A percentile compares a stretch with the other conserved stretches of the same genome.
Evolutionary conservation across 495 filamentous ascomycete species (phyloP).

Genomic region (Saxophila tyrrhenica): DNA sequence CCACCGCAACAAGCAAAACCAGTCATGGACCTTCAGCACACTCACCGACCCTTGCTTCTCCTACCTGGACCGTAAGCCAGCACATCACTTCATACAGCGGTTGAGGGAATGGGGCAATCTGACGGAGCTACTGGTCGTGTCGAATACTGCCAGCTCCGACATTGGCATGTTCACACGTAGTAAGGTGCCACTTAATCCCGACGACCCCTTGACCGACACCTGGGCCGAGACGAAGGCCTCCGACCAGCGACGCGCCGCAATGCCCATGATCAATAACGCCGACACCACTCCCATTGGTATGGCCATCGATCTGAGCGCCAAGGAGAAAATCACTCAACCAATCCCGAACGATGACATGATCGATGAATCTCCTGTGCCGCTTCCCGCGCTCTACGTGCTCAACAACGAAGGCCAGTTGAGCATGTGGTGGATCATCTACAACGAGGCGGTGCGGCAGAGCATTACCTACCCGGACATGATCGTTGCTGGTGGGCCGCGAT

Average conservation of each 20-base stretch:
- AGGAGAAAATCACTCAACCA: slow-evolving; percentile 65
- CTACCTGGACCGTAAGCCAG: slow-evolving; percentile 51
- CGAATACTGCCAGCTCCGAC: slow-evolving; percentile 67
- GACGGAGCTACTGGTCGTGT: slow-evolving; percentile 65
- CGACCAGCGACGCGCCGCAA: slow-evolving; percentile 59
- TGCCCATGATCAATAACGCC: slow-evolving; percentile 52
- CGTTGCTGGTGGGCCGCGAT: slow-evolving; percentile 30
- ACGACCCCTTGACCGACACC: slow-evolving; percentile 48
- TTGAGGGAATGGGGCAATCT: slow-evolving; percentile 66
- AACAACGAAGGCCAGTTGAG: slow-evolving; percentile 80
- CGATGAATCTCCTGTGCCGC: slow-evolving; percentile 61
- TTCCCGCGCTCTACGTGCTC: slow-evolving; percentile 78
- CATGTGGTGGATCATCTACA: slow-evolving; percentile 85
- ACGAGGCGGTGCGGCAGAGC: slow-evolving; percentile 65
- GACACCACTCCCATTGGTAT: slow-evolving; percentile 75
- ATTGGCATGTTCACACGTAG: slow-evolving; percentile 68
- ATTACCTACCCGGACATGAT: slow-evolving; percentile 60
- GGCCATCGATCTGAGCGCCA: slow-evolving; percentile 69
- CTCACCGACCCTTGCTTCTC: slow-evolving; percentile 60
- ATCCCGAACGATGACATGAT: slow-evolving; percentile 62
- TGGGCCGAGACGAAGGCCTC: slow-evolving; percentile 64
- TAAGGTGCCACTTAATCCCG: slow-evolving; percentile 48
- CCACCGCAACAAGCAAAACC: slow-evolving; percentile 44
- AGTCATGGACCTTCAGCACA: slow-evolving; percentile 55
- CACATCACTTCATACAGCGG: slow-evolving; percentile 64